Base-by-base conservation (phyloP, 441 rosid species). In the Gossypium davidsonii region DNA sequence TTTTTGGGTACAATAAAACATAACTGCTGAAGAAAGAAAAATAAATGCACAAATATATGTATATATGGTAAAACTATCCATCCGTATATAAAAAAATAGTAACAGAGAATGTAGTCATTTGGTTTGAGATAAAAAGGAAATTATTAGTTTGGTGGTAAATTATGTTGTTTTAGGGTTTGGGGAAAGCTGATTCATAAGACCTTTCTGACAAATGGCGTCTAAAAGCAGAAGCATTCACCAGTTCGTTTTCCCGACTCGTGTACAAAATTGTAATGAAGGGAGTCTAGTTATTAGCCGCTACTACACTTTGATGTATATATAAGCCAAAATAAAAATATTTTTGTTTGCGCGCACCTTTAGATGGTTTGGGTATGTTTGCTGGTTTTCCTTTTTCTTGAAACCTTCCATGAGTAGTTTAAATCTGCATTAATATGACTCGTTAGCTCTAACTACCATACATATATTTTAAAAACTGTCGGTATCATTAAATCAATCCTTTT, bases 91-190 rank as follows among this genome's bases (percentile, higher is more conserved):
- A 7, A 37, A 37, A 34, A 6, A 34, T 34, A 34, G 39, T 34
- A 34, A 1, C 39, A 34, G 9, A 34, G 39, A 34, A 34, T 34
- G 39, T 6, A 34, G 37, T 31, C 37, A 31, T 31, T 34, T 6
- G 39, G 39, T 34, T 34, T 34, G 39, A 34, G 39, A 34, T 34
- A 6, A 34, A 6, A 34, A 34, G 39, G 39, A 34, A 34, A 34
- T 6, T 1, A 34, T 34, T 34, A 7, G 39, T 7, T 31, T 15
- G 6, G 11, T 15, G 39, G 6, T n/a, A 61, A 15, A 62, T 31
- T 34, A 62, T 15, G 26, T 8, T 44, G 25, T 37, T 39, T 28
- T 69, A 75, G 74, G 78, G 74, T 53, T 69, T 75, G 31, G 44
- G 63, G 4, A 25, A 25, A 69, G 56, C 52, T 6, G 39, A 34